Conservation (phyloP, 2,329 filamentous ascomycete species). For the Xylariomycetidae sp. region DNA sequence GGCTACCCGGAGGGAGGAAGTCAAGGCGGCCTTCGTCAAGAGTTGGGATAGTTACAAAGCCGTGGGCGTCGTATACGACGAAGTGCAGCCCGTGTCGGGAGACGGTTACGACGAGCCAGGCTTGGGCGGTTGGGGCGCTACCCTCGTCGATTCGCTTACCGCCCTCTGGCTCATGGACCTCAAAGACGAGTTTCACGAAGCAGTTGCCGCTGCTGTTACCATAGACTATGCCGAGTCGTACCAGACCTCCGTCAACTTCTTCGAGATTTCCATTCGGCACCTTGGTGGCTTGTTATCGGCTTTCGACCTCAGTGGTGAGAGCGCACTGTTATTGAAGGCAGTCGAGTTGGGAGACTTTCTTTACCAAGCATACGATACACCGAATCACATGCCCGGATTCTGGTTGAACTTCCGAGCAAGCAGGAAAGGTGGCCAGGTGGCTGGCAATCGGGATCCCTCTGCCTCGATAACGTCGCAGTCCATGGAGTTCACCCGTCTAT, state of each 20-base stretch:
- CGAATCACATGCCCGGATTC: slow-evolving; percentile 44
- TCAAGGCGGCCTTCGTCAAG: slow-evolving; percentile 37
- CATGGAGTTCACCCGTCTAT: slow-evolving; percentile 64
- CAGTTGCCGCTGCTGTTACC: slow-evolving; percentile 40
- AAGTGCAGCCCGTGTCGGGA: slow-evolving; percentile 24
- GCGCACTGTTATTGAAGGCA: slow-evolving; percentile 36
- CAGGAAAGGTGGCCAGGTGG: slow-evolving; percentile 26
- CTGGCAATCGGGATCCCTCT: slow-evolving; percentile 30
- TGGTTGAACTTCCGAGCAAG: slow-evolving; percentile 48
- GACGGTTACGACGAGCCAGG: slow-evolving; percentile 18
- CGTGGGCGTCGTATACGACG: slow-evolving; percentile 21
- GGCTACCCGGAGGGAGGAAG: slow-evolving; percentile 25
- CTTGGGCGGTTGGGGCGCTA: slow-evolving; percentile 42
- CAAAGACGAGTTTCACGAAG: slow-evolving; percentile 48
- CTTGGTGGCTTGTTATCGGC: slow-evolving; percentile 39
- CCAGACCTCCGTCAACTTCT: slow-evolving; percentile 33
- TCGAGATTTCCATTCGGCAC: slow-evolving; percentile 42
- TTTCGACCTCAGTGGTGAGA: slow-evolving; percentile 38
- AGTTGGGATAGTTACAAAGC: slow-evolving; percentile 45
- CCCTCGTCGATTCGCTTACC: slow-evolving; percentile 54
- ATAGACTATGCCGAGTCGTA: slow-evolving; percentile 43
- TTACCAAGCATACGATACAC: slow-evolving; percentile 42
- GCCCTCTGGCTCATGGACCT: slow-evolving; percentile 59
- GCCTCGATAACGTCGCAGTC: slow-evolving; percentile 52
- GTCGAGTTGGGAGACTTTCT: slow-evolving; percentile 42